Conservation (phyloP, 2,329 filamentous ascomycete species). For the Colletotrichum theobromicola region DNA sequence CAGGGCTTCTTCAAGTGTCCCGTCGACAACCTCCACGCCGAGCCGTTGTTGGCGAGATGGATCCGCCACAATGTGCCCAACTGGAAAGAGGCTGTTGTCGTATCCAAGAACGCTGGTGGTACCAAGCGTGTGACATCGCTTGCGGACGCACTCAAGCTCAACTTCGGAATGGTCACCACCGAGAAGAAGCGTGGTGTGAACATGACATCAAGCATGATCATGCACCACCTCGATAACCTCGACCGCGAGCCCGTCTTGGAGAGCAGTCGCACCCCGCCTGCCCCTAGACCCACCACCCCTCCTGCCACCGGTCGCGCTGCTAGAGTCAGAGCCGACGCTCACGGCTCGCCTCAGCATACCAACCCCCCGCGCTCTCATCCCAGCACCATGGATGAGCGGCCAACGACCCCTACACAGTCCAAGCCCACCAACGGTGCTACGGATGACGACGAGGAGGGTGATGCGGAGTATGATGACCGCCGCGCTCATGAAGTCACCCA, state of each 20-base stretch:
- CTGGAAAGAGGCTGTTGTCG: conserved; percentile 92
- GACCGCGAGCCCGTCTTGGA: conserved; percentile 52
- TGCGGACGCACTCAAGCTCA: conserved; percentile 94
- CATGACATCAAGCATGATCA: conserved; percentile 81
- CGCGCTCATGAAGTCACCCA: conserved; percentile 90
- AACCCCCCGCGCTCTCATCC: conserved; percentile 26
- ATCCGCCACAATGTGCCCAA: conserved; percentile 86
- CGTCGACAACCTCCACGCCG: conserved; percentile 95
- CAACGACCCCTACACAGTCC: conserved; percentile 14
- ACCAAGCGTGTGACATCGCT: conserved; percentile 97
- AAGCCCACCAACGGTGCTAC: neutral
- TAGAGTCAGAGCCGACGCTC: conserved; percentile 14
- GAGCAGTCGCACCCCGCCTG: conserved; percentile 27
- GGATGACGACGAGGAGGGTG: conserved; percentile 37
- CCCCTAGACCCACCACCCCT: conserved; percentile 22
- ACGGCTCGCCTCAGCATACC: conserved; percentile 19
- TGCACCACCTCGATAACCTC: conserved; percentile 68
- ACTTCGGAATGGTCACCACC: conserved; percentile 95
- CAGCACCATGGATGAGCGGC: conserved; percentile 20
- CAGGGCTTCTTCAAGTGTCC: conserved; percentile 99
- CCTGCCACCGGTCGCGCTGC: neutral
- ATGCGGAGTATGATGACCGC: conserved; percentile 73
- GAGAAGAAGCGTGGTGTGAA: conserved; percentile 71
- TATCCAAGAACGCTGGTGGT: conserved; percentile 97
- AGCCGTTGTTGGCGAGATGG: conserved; percentile 95